phyloP scores from a whole-genome alignment of 2,329 filamentous ascomycete species.

The Exophiala sideris region DNA sequence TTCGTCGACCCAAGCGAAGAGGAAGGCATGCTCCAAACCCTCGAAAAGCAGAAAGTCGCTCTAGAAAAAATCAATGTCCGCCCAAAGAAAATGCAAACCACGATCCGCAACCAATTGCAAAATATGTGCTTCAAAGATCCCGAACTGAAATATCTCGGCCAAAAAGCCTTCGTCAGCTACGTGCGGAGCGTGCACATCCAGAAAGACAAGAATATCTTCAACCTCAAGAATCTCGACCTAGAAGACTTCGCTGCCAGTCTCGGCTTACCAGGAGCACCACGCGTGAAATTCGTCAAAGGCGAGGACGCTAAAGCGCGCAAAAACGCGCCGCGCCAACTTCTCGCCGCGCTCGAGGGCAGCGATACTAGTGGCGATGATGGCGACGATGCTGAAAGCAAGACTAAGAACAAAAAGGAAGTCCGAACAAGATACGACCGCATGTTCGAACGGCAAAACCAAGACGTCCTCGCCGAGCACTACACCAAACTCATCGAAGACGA shows the following conservation, averaged over 20 bases:
- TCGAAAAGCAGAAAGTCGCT: conserved; percentile 86
- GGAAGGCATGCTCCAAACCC: conserved; percentile 77
- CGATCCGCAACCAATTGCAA: conserved; percentile 79
- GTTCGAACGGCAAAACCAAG: conserved; percentile 96
- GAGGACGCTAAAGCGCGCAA: conserved; percentile 83
- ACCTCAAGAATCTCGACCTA: conserved; percentile 75
- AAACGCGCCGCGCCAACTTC: conserved; percentile 70
- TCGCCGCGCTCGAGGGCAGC: conserved; percentile 59
- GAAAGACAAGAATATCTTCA: conserved; percentile 87
- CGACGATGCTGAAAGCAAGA: conserved; percentile 46
- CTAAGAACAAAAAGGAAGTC: conserved; percentile 64
- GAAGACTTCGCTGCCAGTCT: conserved; percentile 83
- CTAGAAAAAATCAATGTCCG: conserved; percentile 83
- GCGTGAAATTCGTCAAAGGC: conserved; percentile 89
- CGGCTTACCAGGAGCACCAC: conserved; percentile 84
- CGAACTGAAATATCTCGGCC: conserved; percentile 88
- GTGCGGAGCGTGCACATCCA: conserved; percentile 80
- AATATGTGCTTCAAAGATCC: conserved; percentile 95
- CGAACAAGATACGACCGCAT: conserved; percentile 96
- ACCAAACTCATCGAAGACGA: conserved; percentile 73
- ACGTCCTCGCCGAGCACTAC: conserved; percentile 92
- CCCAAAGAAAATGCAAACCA: conserved; percentile 77
- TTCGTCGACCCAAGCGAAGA: conserved; percentile 94
- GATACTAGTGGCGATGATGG: conserved; percentile 48
- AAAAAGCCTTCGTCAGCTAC: conserved; percentile 94